Evolutionary conservation across 768 basidiomycete species (phyloP).

Genomic region (Daedalea quercina): DNA sequence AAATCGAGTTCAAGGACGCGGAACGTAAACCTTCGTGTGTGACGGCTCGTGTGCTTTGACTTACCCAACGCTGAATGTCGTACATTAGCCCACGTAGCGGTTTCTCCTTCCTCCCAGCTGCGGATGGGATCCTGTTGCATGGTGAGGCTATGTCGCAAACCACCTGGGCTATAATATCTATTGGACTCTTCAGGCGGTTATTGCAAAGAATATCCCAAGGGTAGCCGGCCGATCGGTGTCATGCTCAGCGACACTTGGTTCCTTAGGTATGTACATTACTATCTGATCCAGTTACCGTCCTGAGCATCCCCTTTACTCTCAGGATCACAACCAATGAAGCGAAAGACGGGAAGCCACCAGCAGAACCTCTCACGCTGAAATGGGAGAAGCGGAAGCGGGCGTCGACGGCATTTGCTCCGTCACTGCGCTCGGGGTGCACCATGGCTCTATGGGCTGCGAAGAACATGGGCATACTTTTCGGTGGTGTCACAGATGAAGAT

Average conservation of each 20-base stretch:
- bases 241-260: constrained; percentile 91
- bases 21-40: constrained; percentile 70
- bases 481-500: constrained; percentile 87
- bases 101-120: constrained; percentile 74
- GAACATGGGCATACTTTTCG: constrained; percentile 73
- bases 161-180: too few species aligned
- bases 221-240: constrained; percentile 78
- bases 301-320: neutral
- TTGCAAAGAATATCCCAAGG: constrained; percentile 84
- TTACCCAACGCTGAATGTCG: neutral
- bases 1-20: constrained; percentile 65
- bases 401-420: constrained; percentile 64
- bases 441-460: constrained; percentile 77
- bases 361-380: constrained; percentile 51
- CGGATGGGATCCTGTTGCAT: constrained; percentile 76
- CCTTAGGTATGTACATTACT: constrained; percentile 44
- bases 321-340: constrained; percentile 27
- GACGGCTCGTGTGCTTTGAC: neutral
- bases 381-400: constrained; percentile 82
- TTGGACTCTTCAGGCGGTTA: constrained; percentile 68
- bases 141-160: constrained; percentile 33
- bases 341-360: constrained; percentile 28
- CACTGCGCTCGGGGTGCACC: constrained; percentile 72
- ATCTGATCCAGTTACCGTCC: neutral
- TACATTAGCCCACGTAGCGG: constrained; percentile 60